Base-by-base conservation (phyloP, 2,329 filamentous ascomycete species). In the Fusarium pseudocircinatum region DNA sequence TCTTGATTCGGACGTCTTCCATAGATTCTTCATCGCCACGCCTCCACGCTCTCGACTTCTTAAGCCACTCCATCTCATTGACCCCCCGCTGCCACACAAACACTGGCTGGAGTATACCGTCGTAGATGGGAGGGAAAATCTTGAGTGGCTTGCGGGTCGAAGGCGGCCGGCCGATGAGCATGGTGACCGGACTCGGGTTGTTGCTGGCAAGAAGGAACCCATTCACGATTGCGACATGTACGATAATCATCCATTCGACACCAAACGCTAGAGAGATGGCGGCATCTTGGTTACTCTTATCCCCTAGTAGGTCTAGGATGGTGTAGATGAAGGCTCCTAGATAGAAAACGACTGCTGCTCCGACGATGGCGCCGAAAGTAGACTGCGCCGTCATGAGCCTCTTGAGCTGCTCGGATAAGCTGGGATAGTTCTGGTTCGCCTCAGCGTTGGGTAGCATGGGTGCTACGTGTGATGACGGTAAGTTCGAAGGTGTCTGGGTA, bases 141-240 rank as follows among this genome's bases (percentile, higher is more conserved):
- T n/a, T n/a, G 0, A 16, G 14, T 12, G 20, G 44, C 44, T n/a
- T n/a, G 4, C 9, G 20, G 6, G 7, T n/a, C 14, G 44, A 16
- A 16, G 4, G 44, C 14, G 26, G 44, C 2, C 26, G 26, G 10
- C 44, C 28, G 10, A 47, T n/a, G 4, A 47, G 28, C 28, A 47
- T 47, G 20, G 44, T 30, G 4, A 10, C 28, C 12, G 44, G 44
- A 30, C 44, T 47, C 2, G 44, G 44, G 44, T 47, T 47, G 2
- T 47, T 47, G 20, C 44, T 47, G 4, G 44, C 28, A 16, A 47
- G 28, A n/a, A 47, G 44, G 4, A 47, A 47, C 28, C 44, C 28
- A 28, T 47, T 47, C 26, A 47, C 44, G 20, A 47, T 47, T n/a
- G 28, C 44, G 9, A 47, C 44, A 12, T 30, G 28, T 4, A 47